Evolutionary conservation across 768 basidiomycete genomes (phyloP), one percentile per base, ranked within the genome.

Genomic region (Lyophyllum shimeji): DNA sequence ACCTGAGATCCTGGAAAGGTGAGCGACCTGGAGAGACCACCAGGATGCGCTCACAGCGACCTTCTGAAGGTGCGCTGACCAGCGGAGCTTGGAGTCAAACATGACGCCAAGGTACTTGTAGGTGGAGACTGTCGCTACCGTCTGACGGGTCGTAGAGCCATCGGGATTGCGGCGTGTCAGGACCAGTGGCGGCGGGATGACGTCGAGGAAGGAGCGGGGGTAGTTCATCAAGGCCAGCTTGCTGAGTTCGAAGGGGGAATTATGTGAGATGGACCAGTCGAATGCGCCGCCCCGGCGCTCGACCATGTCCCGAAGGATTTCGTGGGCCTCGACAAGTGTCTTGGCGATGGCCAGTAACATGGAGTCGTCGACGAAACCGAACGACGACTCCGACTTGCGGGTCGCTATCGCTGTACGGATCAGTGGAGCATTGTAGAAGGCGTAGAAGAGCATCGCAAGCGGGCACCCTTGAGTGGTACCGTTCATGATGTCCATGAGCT

Each of bases 161-260:
- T 47, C 33, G 24, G 24, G 17, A 29, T 50, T 50, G 25, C 20
- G 48, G 12, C 40, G 24, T 7, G 42, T 27, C 21, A 56, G 48
- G 8, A 34, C 11, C 2, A 56, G 49, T 25, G 50, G 42, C 7
- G 47, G 47, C 13, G 48, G 55, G 12, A 44, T 49, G 42, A 5
- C 3, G 20, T 50, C 49, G 2, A 23, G 12, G 49, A 3, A 20
- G 20, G 49, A 34, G 2, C 34, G 15, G 33, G 49, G 31, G 23
- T 39, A 50, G 49, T 50, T 50, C 33, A 50, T 50, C 3, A 50
- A 34, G 2, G 49, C 49, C 20, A 40, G 31, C 34, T 50, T 50
- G 20, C 17, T 20, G 15, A 50, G 49, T 17, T 71, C 70, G 46
- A 71, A 75, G 25, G 52, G 52, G 0, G 67, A 73, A 61, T 71